Evolutionary conservation across 495 filamentous ascomycete species (phyloP).

Genomic region (Xylaria castorea): DNA sequence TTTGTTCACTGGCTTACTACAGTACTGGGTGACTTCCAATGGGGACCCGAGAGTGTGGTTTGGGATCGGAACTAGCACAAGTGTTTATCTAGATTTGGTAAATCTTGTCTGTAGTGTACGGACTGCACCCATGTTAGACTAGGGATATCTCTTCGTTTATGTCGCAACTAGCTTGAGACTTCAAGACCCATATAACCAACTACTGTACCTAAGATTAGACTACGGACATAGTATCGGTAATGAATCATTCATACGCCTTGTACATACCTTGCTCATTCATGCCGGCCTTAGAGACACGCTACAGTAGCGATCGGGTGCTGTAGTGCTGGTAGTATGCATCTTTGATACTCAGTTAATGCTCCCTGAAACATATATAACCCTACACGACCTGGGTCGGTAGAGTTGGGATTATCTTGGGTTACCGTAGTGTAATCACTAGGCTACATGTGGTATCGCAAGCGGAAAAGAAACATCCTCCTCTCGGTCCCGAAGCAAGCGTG

Average conservation of each 20-base stretch:
- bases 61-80: constrained; percentile 22
- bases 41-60: constrained; percentile 27
- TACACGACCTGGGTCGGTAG: not conserved
- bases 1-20: not conserved
- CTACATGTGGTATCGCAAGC: constrained; percentile 9
- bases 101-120: not conserved
- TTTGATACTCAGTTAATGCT: not conserved
- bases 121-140: not conserved
- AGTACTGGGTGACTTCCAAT: constrained; percentile 6
- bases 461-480: not conserved
- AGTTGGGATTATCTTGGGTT: not conserved
- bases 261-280: not conserved
- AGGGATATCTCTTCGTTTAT: not conserved
- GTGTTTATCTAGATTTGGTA: constrained; percentile 2
- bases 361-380: constrained; percentile 9
- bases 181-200: not conserved
- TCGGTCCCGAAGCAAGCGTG: constrained; percentile 20
- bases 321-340: not conserved
- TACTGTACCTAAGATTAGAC: not conserved
- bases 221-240: not conserved
- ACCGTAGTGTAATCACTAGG: not conserved
- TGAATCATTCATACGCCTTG: not conserved
- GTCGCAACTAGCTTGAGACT: not conserved
- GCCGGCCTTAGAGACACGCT: not conserved
- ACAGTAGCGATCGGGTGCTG: not conserved